Evolutionary conservation across 2,329 filamentous ascomycete genomes (phyloP).

Genomic region (Lachnellula suecica): DNA sequence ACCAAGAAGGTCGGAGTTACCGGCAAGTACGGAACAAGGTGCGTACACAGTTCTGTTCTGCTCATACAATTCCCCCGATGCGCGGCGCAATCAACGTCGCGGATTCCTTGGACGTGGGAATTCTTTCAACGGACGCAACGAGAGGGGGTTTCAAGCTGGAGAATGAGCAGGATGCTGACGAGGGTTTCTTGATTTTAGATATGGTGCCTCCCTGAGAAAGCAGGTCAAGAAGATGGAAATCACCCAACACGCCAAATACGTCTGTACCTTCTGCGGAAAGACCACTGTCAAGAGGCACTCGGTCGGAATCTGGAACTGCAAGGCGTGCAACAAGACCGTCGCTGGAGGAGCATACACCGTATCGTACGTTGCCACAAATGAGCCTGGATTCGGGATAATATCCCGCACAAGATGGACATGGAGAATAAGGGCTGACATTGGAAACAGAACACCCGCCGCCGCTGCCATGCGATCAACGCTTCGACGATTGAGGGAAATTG

Average conservation of each 20-base stretch:
- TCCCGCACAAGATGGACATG: not conserved
- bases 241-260: constrained; percentile 95
- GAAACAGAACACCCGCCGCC: constrained; percentile 78
- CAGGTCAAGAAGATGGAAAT: constrained; percentile 99
- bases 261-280: constrained; percentile 99
- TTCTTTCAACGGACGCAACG: not conserved
- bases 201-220: constrained; percentile 99
- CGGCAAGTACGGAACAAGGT: constrained; percentile 98
- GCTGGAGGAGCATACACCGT: constrained; percentile 94
- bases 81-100: not conserved
- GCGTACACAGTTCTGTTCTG: constrained; percentile 43
- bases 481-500: constrained; percentile 95
- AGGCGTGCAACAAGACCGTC: constrained; percentile 89
- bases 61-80: constrained; percentile 3
- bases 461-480: constrained; percentile 95
- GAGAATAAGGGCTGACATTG: constrained; percentile 1
- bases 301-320: constrained; percentile 97
- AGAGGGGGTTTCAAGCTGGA: not conserved
- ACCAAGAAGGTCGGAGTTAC: constrained; percentile 99
- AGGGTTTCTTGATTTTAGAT: constrained; percentile 52
- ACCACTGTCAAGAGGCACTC: constrained; percentile 86
- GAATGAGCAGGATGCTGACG: constrained; percentile 19
- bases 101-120: not conserved
- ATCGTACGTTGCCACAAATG: constrained; percentile 68
- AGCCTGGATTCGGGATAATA: not conserved